A percentile compares a stretch with the other conserved stretches of the same genome.
These are phyloP conservation scores for Ascobolus immersus DNA, from an alignment of 495 filamentous ascomycete genomes.

Conservation along the genomic window DNA sequence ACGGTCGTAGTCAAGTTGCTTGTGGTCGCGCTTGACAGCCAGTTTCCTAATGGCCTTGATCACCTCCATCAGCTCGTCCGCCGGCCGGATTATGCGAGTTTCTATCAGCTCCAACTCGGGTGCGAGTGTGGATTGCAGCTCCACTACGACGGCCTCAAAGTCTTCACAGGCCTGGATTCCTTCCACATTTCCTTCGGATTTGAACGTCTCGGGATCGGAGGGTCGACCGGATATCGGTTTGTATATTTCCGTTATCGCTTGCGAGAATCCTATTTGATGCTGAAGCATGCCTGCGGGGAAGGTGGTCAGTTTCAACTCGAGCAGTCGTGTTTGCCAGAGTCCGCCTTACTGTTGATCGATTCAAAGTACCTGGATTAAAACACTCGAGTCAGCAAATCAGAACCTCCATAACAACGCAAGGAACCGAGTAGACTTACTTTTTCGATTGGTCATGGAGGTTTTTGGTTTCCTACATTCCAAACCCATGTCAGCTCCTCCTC, in stretches of 20 bases:
- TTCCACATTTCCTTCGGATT: constrained; percentile 67
- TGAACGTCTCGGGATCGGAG: constrained; percentile 68
- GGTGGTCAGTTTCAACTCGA: neutral
- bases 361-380: constrained; percentile 44
- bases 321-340: neutral
- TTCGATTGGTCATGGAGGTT: constrained; percentile 82
- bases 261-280: constrained; percentile 96
- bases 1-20: constrained; percentile 88
- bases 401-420: neutral
- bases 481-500: constrained; percentile 4
- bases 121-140: constrained; percentile 62
- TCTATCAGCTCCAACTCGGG: constrained; percentile 98
- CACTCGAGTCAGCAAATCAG: constrained; percentile 3
- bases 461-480: constrained; percentile 47
- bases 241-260: constrained; percentile 86
- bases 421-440: constrained; percentile 29
- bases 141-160: constrained; percentile 75
- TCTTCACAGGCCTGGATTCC: constrained; percentile 90
- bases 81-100: constrained; percentile 68
- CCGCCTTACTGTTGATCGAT: constrained; percentile 58
- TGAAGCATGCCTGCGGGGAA: constrained; percentile 49
- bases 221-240: constrained; percentile 90
- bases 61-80: constrained; percentile 78
- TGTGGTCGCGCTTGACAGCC: constrained; percentile 75
- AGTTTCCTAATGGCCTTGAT: constrained; percentile 87